phyloP scores from a whole-genome alignment of 2,329 filamentous ascomycete species.

The Coniella lustricola region DNA sequence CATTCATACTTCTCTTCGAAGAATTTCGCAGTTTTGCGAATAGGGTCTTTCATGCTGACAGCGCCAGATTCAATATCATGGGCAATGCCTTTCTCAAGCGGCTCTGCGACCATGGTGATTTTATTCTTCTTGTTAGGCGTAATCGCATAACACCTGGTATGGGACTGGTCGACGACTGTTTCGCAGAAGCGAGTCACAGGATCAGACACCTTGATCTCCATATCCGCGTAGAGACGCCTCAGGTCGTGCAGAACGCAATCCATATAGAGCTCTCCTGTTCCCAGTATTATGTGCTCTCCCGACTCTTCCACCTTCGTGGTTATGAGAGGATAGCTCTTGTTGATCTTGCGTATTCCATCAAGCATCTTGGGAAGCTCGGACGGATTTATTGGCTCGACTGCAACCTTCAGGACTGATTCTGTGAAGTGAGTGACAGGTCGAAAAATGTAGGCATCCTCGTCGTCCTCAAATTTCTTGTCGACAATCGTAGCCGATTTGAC shows the following conservation, averaged over 20 bases:
- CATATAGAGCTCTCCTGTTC: conserved; percentile 99
- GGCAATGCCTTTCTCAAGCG: conserved; percentile 88
- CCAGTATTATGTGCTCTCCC: conserved; percentile 89
- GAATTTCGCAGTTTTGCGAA: conserved; percentile 89
- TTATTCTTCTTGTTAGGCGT: conserved; percentile 99
- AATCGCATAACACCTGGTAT: conserved; percentile 95
- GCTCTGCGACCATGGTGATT: conserved; percentile 96
- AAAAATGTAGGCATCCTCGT: conserved; percentile 95
- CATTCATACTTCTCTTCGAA: conserved; percentile 97
- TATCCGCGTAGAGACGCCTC: conserved; percentile 88
- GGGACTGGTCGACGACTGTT: conserved; percentile 93
- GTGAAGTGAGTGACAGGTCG: conserved; percentile 89
- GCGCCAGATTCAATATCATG: conserved; percentile 87
- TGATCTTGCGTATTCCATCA: conserved; percentile 90
- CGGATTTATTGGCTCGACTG: conserved; percentile 95
- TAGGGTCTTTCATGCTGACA: conserved; percentile 87
- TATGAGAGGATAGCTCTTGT: conserved; percentile 94
- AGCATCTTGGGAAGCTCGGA: conserved; percentile 98
- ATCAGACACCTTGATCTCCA: conserved; percentile 99
- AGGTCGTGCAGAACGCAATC: conserved; percentile 96
- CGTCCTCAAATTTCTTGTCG: conserved; percentile 68
- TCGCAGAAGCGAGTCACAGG: conserved; percentile 97
- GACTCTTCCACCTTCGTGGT: conserved; percentile 97
- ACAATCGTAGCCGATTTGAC: conserved; percentile 95
- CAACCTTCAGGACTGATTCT: conserved; percentile 94